A percentile compares a stretch with the other conserved stretches of the same genome.
Conservation (phyloP, 495 filamentous ascomycete genomes). For the Xylaria intraflava region DNA sequence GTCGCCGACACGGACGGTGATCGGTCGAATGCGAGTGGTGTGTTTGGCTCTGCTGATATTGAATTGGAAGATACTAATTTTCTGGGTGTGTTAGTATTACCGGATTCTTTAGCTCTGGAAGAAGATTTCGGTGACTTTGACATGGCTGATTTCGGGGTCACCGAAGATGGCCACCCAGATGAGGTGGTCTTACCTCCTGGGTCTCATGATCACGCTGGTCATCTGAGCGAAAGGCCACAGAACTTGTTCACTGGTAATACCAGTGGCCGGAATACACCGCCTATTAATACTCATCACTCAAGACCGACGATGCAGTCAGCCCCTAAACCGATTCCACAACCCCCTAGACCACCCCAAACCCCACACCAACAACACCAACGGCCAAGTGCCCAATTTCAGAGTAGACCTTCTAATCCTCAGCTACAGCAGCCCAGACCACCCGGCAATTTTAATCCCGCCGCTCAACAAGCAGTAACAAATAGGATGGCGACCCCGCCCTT, state of each 20-base stretch:
- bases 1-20: conserved; percentile 21
- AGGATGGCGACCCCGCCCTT: conserved; percentile 19
- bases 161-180: conserved; percentile 55
- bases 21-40: conserved; percentile 17
- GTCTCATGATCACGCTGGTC: conserved; percentile 14
- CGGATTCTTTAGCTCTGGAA: conserved; percentile 15
- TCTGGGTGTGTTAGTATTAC: conserved; percentile 21
- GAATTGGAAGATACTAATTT: conserved; percentile 28
- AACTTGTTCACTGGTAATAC: conserved; percentile 14
- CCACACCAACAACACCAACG: conserved; percentile 31
- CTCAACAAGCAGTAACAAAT: conserved; percentile 21
- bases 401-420: conserved; percentile 25
- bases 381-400: conserved; percentile 18
- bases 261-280: conserved; percentile 24
- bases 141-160: conserved; percentile 63
- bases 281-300: conserved; percentile 16
- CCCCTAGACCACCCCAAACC: conserved; percentile 29
- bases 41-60: conserved; percentile 25
- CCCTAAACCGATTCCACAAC: conserved; percentile 21
- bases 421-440: conserved; percentile 22
- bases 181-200: conserved; percentile 45
- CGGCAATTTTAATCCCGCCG: conserved; percentile 29
- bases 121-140: conserved; percentile 50
- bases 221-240: conserved; percentile 20
- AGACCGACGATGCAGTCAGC: conserved; percentile 34